These are phyloP conservation scores for Hypoxylon sp. DNA, from an alignment of 2,329 filamentous ascomycete genomes.

Conservation along the genomic window DNA sequence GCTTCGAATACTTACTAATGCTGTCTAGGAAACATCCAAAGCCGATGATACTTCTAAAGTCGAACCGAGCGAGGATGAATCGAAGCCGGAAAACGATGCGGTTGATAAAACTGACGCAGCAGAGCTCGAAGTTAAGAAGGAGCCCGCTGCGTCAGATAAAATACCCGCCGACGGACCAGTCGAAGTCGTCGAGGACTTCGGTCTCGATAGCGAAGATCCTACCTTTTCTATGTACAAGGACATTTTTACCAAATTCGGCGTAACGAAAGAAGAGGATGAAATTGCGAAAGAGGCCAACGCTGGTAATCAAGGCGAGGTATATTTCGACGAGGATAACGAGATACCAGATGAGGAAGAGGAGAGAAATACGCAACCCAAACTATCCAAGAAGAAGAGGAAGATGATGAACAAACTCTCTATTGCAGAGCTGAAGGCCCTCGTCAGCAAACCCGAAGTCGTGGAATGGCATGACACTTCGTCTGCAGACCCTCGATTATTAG, in stretches of 20 bases:
- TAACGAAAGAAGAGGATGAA: slow-evolving; percentile 73
- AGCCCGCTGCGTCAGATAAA: slow-evolving; percentile 55
- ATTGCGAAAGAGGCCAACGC: slow-evolving; percentile 75
- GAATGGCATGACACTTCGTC: slow-evolving; percentile 98
- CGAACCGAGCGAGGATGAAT: slow-evolving; percentile 56
- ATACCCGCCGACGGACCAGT: slow-evolving; percentile 63
- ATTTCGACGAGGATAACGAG: slow-evolving; percentile 86
- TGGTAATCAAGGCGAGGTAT: slow-evolving; percentile 86
- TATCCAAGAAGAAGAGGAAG: slow-evolving; percentile 97
- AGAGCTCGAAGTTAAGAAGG: slow-evolving; percentile 63
- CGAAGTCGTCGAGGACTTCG: slow-evolving; percentile 57
- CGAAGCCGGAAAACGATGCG: slow-evolving; percentile 48
- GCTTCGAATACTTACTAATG: slow-evolving; percentile 40
- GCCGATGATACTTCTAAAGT: slow-evolving; percentile 51
- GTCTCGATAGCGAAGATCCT: slow-evolving; percentile 77
- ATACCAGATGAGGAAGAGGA: slow-evolving; percentile 89
- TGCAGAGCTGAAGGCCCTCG: slow-evolving; percentile 93
- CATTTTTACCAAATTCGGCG: slow-evolving; percentile 85
- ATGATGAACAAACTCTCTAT: slow-evolving; percentile 92
- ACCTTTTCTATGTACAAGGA: slow-evolving; percentile 87
- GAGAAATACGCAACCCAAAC: slow-evolving; percentile 72
- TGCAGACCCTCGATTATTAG: slow-evolving; percentile 87
- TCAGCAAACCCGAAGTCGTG: slow-evolving; percentile 91
- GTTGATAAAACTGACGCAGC: slow-evolving; percentile 49
- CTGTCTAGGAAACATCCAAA: slow-evolving; percentile 45